phyloP scores from a whole-genome alignment of 2,329 filamentous ascomycete genomes.

The Cytospora piceae region DNA sequence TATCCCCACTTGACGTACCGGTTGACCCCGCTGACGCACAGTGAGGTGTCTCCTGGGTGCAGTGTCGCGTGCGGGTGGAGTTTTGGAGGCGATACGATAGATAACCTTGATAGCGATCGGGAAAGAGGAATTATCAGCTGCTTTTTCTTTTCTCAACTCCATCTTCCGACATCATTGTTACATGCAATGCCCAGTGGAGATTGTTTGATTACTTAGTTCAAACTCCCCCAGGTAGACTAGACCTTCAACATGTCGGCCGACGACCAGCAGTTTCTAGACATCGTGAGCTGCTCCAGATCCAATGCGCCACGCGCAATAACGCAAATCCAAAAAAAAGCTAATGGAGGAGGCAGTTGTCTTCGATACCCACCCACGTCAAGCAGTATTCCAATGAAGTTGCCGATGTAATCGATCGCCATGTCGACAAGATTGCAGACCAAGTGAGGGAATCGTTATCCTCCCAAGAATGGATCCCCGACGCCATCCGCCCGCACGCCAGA shows the following conservation, averaged over 20 bases:
- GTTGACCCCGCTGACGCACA: neutral
- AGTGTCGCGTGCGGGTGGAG: no score
- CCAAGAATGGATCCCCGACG: conserved; percentile 73
- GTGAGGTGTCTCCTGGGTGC: neutral
- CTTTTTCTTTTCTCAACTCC: neutral
- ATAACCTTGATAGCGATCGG: neutral
- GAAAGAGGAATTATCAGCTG: neutral
- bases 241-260: conserved; percentile 32
- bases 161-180: neutral
- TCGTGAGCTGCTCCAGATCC: conserved; percentile 24
- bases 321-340: neutral
- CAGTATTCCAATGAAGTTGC: conserved; percentile 74
- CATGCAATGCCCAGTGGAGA: neutral
- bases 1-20: no score
- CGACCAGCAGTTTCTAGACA: conserved; percentile 34
- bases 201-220: neutral
- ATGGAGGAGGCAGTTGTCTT: conserved; percentile 49
- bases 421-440: conserved; percentile 73
- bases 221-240: neutral
- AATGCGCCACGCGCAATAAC: neutral
- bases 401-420: conserved; percentile 78
- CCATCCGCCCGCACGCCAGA: conserved; percentile 63
- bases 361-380: conserved; percentile 65
- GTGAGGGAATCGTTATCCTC: conserved; percentile 72
- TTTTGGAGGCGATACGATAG: neutral